A percentile compares a stretch with the other conserved stretches of the same genome.
These are phyloP conservation scores for Pichia sp. DNA, from an alignment of 1,139 yeast species.

Conservation along the genomic window DNA sequence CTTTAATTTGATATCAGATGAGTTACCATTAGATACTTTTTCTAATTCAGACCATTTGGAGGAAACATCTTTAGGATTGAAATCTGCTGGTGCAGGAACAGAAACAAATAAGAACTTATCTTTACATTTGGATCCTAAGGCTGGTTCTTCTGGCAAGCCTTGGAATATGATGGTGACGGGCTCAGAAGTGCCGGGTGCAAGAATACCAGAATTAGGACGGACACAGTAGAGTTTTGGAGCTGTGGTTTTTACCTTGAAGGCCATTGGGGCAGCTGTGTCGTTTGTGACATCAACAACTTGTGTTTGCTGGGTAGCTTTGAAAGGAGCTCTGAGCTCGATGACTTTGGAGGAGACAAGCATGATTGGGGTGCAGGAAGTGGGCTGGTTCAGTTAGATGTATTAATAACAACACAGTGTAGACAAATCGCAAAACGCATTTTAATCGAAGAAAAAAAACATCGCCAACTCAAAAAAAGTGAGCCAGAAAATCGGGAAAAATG, in stretches of 20 bases:
- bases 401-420: too few relatives aligned
- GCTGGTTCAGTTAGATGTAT: background rate
- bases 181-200: constrained; percentile 66
- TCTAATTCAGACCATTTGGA: constrained; percentile 72
- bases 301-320: constrained; percentile 59
- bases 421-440: background rate
- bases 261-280: constrained; percentile 46
- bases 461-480: background rate
- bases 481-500: too few relatives aligned
- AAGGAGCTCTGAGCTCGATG: constrained; percentile 70
- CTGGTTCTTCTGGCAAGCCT: constrained; percentile 72
- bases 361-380: background rate
- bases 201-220: constrained; percentile 84
- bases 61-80: constrained; percentile 53
- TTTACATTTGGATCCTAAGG: constrained; percentile 67
- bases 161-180: constrained; percentile 80
- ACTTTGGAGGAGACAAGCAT: constrained; percentile 59
- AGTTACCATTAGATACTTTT: constrained; percentile 50
- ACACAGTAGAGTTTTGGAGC: constrained; percentile 94
- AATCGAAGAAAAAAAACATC: background rate
- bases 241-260: constrained; percentile 96
- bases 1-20: constrained; percentile 70
- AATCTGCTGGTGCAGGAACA: constrained; percentile 59
- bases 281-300: constrained; percentile 65
- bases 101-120: constrained; percentile 91